Conservation (phyloP, 768 basidiomycete genomes). For the Lentinula guzmanii region DNA sequence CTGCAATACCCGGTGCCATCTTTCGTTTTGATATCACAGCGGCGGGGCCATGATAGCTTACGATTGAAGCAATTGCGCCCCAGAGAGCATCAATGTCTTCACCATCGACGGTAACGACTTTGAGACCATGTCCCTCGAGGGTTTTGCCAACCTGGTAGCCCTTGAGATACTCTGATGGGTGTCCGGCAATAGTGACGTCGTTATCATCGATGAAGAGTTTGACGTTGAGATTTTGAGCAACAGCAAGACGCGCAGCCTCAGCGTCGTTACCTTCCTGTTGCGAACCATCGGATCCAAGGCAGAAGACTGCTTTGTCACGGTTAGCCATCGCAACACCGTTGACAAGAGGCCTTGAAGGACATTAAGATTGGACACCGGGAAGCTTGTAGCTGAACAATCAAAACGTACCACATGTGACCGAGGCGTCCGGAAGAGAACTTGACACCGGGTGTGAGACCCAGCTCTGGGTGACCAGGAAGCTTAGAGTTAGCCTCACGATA, state of each 20-base stretch:
- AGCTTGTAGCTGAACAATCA: not conserved
- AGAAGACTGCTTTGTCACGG: slow-evolving; percentile 70
- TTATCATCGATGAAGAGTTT: slow-evolving; percentile 89
- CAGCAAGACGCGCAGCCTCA: slow-evolving; percentile 83
- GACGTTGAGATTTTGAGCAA: slow-evolving; percentile 76
- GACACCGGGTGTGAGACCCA: slow-evolving; percentile 87
- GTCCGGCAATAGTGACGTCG: slow-evolving; percentile 89
- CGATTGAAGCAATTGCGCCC: slow-evolving; percentile 49
- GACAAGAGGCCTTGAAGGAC: slow-evolving; percentile 52
- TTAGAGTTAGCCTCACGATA: slow-evolving; percentile 85
- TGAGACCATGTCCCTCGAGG: slow-evolving; percentile 76
- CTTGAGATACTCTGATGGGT: slow-evolving; percentile 80
- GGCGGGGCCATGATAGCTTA: slow-evolving; percentile 68
- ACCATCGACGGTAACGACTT: slow-evolving; percentile 66
- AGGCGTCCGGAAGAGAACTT: slow-evolving; percentile 93
- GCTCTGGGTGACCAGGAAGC: slow-evolving; percentile 85
- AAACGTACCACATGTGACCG: slow-evolving; percentile 75
- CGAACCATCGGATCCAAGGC: slow-evolving; percentile 84
- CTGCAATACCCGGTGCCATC: slow-evolving; percentile 66
- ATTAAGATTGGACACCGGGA: not conserved
- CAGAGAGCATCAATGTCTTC: slow-evolving; percentile 80
- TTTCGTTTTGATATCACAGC: slow-evolving; percentile 69
- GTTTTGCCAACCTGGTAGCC: slow-evolving; percentile 71
- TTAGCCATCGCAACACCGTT: slow-evolving; percentile 83
- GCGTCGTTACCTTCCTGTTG: slow-evolving; percentile 92